Percentiles rank a stretch among this genome's conserved stretches.
phyloP scores from a whole-genome alignment of 2,329 filamentous ascomycete species.

The Alternaria rosae region DNA sequence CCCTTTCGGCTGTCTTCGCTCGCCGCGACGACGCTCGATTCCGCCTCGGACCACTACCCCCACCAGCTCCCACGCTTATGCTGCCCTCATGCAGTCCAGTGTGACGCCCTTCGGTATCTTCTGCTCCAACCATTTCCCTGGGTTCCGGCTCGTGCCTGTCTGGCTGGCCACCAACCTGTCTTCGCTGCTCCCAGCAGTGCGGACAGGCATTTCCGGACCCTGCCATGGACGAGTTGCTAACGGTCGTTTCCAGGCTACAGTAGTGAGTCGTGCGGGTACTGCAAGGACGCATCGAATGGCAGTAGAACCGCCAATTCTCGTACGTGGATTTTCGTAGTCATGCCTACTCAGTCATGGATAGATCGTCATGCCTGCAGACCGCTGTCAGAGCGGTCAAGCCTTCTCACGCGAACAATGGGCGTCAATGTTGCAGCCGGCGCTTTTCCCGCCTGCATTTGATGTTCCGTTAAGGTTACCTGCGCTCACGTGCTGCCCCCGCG shows the following conservation, averaged over 20 bases:
- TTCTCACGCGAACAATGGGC: slow-evolving; percentile 6
- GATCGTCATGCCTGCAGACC: slow-evolving; percentile 30
- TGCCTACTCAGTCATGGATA: slow-evolving; percentile 10
- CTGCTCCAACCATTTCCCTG: slow-evolving; percentile 49
- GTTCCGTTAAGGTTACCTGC: slow-evolving; percentile 38
- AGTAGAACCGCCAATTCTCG: slow-evolving; percentile 57
- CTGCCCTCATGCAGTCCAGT: slow-evolving; percentile 52
- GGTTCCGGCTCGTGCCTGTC: slow-evolving; percentile 45
- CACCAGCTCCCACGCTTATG: slow-evolving; percentile 51
- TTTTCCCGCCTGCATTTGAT: slow-evolving; percentile 25
- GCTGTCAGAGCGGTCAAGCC: slow-evolving; percentile 20
- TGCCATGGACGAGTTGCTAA: slow-evolving; percentile 23
- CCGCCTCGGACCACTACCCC: slow-evolving; percentile 33
- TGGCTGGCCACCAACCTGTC: slow-evolving; percentile 43
- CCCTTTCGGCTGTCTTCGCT: slow-evolving; percentile 18
- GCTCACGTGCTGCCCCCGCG: slow-evolving; percentile 34
- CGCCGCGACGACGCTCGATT: slow-evolving; percentile 22
- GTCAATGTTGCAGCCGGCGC: slow-evolving; percentile 12
- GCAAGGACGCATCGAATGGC: slow-evolving; percentile 57
- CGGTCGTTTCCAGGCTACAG: slow-evolving; percentile 54
- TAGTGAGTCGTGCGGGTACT: slow-evolving; percentile 59
- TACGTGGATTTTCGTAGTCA: slow-evolving; percentile 47
- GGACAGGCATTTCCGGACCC: slow-evolving; percentile 13
- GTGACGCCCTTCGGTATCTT: slow-evolving; percentile 52
- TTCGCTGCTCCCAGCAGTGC: slow-evolving; percentile 8